Evolutionary conservation across 257 asterid genomes (phyloP).

Genomic region (Petunia axillaris): DNA sequence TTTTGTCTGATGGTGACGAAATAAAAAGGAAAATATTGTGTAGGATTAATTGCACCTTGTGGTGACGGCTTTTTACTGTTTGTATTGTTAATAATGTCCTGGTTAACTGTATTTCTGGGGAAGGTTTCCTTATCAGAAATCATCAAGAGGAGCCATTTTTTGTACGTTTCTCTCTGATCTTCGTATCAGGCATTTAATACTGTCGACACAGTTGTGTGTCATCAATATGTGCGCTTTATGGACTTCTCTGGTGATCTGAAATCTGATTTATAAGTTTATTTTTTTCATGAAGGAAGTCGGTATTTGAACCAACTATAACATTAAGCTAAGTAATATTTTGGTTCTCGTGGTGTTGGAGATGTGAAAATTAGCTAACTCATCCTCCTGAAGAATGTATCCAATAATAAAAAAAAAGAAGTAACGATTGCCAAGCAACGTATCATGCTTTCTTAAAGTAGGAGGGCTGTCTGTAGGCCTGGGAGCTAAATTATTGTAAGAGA

Average conservation of each 20-base stretch:
- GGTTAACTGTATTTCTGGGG: constrained; percentile 3
- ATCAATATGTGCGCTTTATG: not conserved
- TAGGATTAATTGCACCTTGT: not conserved
- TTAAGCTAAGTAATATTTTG: not conserved
- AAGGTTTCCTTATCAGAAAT: not conserved
- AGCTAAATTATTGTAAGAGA: too few species aligned
- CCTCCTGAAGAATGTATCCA: too few species aligned
- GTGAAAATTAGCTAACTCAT: not conserved
- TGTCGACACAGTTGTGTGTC: not conserved
- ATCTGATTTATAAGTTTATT: not conserved
- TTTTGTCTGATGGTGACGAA: constrained; percentile 49
- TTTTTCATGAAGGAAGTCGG: not conserved
- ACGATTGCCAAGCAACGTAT: too few species aligned
- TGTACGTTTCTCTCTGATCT: not conserved
- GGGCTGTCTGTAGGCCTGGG: too few species aligned
- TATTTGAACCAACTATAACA: not conserved
- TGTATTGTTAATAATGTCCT: constrained; percentile 17
- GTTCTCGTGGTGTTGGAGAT: not conserved
- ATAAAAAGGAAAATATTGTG: constrained; percentile 35
- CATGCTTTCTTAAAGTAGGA: too few species aligned
- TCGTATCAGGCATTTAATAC: not conserved
- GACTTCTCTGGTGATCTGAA: not conserved
- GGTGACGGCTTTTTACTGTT: not conserved
- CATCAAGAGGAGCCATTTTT: not conserved
- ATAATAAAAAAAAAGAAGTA: too few species aligned